phyloP scores from a whole-genome alignment of 345 rosid species.

The Rhizophora mangle region DNA sequence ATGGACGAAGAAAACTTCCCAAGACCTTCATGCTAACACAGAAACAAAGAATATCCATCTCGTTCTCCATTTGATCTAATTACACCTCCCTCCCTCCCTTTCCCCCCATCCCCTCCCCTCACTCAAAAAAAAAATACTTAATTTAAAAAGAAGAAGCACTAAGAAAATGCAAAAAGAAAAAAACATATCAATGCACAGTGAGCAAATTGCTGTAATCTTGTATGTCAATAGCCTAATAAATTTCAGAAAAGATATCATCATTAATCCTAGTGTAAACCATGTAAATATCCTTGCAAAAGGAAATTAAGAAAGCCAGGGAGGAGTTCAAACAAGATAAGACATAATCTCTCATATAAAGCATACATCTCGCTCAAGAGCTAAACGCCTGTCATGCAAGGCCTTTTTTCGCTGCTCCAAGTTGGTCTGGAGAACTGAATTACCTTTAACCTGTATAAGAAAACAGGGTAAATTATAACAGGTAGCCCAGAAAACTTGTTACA shows the following conservation, averaged over 20 bases:
- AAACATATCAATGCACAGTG: neutral
- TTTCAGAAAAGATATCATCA: too few species aligned
- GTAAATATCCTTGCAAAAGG: constrained; percentile 7
- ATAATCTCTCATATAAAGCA: constrained; percentile 16
- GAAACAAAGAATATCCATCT: neutral
- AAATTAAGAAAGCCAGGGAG: neutral
- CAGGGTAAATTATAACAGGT: neutral
- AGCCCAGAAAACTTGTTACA: constrained; percentile 5
- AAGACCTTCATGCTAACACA: neutral
- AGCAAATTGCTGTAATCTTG: too few species aligned
- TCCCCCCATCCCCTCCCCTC: neutral
- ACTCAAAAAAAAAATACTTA: too few species aligned
- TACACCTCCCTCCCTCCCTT: neutral
- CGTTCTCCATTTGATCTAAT: too few species aligned
- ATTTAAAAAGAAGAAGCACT: too few species aligned
- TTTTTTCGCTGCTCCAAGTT: constrained; percentile 61
- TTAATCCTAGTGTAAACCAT: neutral
- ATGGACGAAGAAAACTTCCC: neutral
- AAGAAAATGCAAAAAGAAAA: neutral
- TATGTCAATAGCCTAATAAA: too few species aligned
- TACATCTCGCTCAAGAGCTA: constrained; percentile 77
- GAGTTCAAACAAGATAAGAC: neutral
- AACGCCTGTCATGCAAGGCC: constrained; percentile 57
- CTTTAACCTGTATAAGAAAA: constrained; percentile 48
- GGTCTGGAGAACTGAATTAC: constrained; percentile 57